Base-by-base conservation (phyloP, 345 rosid species). In the Firmiana major region DNA sequence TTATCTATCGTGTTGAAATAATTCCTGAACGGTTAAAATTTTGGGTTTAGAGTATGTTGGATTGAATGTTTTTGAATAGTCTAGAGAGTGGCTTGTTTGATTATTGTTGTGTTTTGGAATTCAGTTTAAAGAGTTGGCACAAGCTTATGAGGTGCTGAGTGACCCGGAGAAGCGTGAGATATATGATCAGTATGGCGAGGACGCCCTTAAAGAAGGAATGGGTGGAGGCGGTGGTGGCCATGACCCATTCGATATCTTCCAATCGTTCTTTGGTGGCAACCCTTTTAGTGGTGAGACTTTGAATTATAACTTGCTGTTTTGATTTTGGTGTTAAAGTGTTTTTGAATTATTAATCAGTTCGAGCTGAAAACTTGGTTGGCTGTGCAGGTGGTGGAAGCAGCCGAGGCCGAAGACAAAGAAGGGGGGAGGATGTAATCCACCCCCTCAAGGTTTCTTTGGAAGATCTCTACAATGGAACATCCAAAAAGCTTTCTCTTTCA, bases 361-460 rank as follows among this genome's bases (percentile, higher is more conserved):
- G 10, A 66, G 17, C 60, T 68, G 6, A 31, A 58, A 28, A 17
- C 38, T 10, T 11, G 24, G 46, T 8, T 67, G 65, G 57, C 16
- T 54, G 6, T 36, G n/a, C 53, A 85, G 88, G 77, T 68, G 94
- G 91, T 54, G 97, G 93, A 84, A 89, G 94, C 78, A 94, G 97
- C 86, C 79, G 97, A 78, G 91, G 92, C 75, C 82, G 98, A 58
- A 91, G 98, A 84, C 97, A 94, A 81, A 89, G 97, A 70, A 88
- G 91, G 84, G 97, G 98, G 28, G 97, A 92, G 86, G 97, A 94
- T 83, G 98, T 91, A 58, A 80, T 91, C 62, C 98, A 94, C 81
- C 94, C 97, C 17, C 85, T 94, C 9, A 94, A 94, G 82, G 97
- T 94, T 68, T 89, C 97, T 13, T 74, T 92, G 60, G 98, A 94